These are phyloP conservation scores for Vaucheria bursata DNA, from an alignment of 352 stramenopile genomes.

Conservation along the genomic window DNA sequence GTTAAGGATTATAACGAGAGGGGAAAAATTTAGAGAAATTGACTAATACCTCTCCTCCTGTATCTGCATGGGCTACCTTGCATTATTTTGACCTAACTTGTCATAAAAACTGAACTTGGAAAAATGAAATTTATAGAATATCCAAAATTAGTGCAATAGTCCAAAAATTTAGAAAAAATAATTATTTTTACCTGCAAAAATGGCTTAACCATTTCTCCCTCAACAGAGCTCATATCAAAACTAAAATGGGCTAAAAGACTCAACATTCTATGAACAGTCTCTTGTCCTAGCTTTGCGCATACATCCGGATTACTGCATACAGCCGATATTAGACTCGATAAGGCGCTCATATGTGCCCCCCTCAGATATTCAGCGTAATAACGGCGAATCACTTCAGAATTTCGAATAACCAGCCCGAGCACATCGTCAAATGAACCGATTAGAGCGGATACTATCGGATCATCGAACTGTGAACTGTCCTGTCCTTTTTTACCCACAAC, in stretches of 20 bases:
- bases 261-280: neutral
- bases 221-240: neutral
- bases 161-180: neutral
- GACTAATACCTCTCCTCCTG: too few species aligned
- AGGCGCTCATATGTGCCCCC: neutral
- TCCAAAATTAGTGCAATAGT: neutral
- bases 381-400: neutral
- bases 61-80: neutral
- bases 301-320: neutral
- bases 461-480: neutral
- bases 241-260: neutral
- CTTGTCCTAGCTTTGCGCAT: neutral
- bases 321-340: neutral
- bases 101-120: neutral
- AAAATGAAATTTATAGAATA: neutral
- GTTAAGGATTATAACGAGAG: too few species aligned
- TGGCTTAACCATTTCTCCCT: neutral
- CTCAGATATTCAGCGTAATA: neutral
- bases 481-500: too few species aligned
- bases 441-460: neutral
- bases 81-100: neutral
- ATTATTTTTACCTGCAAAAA: constrained; percentile 1
- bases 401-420: neutral
- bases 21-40: too few species aligned
- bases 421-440: neutral